Evolutionary conservation across 495 filamentous ascomycete species (phyloP), one percentile per base, ranked within the genome.

Genomic region (Xylaria cubensis): DNA sequence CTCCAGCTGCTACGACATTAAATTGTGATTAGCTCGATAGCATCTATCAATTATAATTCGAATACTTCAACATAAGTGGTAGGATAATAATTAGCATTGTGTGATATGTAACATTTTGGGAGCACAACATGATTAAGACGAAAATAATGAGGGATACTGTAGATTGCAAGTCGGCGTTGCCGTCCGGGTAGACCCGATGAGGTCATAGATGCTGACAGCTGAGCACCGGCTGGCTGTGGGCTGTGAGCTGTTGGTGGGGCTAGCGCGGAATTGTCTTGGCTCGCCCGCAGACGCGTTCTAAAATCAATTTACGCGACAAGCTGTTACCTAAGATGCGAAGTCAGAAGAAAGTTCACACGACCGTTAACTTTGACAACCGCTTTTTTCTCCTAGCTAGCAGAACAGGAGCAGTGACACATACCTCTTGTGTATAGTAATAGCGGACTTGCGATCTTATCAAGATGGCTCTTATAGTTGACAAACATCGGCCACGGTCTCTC

Each of bases 391-490:
- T 19, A 51, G 42, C 17, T 15, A 67, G 41, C 3, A 67, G 13
- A 55, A 29, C 51, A 53, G 51, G 9, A 24, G 12, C 64, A 53
- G 44, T 42, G 9, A 4, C 19, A 29, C 12, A 67, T 17, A 67
- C 39, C 26, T 19, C 21, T 24, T 46, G 39, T 7, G 21, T 55
- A 32, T 34, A 17, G 15, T 39, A 59, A 63, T 21, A 9, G 36
- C 34, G 12, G 12, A 48, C 26, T 46, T 42, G 15, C 1, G 6
- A 39, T 63, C 21, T 24, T 32, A 41, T 13, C 24, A 46, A 46
- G 53, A 88, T 89, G 87, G 86, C 87, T 68, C 89, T 99, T 36
- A 91, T 98, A 50, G 95, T 99, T 15, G 96, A 99, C 80, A 98
- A 96, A 77, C 91, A 97, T 79, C 90, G 96, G 29, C 96, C 96